Evolutionary conservation across 805 yeast genomes (phyloP), one percentile per base, ranked within the genome.

Genomic region (Pachysolen tannophilus): DNA sequence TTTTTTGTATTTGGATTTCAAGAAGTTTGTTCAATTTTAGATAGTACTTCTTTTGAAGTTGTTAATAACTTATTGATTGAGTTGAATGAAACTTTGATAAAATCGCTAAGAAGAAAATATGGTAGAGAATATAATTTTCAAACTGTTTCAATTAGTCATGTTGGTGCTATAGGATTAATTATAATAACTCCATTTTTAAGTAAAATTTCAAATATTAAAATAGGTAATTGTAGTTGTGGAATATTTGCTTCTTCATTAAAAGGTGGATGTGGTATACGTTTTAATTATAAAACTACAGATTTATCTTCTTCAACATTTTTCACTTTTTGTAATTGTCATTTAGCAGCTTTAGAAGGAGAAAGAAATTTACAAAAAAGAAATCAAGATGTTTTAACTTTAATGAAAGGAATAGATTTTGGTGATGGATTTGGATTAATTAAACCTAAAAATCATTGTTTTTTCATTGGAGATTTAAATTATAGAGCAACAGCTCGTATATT

Each of bases 381-480:
- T 45, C 41, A 48, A 3, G 78, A 82, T 48, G 61, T 74, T 24
- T 44, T 56, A 23, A 55, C 59, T 3, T 55, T 84, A 3, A 63
- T 76, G 47, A 61, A 72, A 21, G 66, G 72, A 4, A 49, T 82
- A 31, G 73, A 67, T 37, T 78, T 82, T 48, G 69, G 67, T 9
- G 80, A 78, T 44, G 78, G 75, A 4, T 65, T 54, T 46, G 69
- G 75, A 17, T 55, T 71, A 18, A 50, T 77, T 29, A 70, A 69
- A 41, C 75, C 78, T 0, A 44, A 56, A 1, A 47, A 67, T 8
- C 94, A 82, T 50, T 56, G 78, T 5, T 80, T 87, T 48, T 53
- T 87, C 34, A 58, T 84, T 66, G 97, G 97, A 0, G 97, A 88
- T 55, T 61, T 88, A 46, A 88, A 88, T 52, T 88, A 82, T 54